Evolutionary conservation across 352 stramenopile genomes (phyloP).

Genomic region (Poterioochromonas sp.): DNA sequence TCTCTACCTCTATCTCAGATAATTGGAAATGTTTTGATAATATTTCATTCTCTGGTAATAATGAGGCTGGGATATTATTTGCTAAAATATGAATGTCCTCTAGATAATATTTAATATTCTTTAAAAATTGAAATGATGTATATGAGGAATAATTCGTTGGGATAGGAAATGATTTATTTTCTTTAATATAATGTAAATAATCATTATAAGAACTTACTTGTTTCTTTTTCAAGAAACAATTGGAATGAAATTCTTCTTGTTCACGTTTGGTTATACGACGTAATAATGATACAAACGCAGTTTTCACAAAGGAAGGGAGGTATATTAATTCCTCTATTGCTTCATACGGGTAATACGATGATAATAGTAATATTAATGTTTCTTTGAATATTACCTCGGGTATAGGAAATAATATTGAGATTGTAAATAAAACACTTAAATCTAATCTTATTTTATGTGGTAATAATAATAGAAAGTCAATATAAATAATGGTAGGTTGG

Average conservation of each 20-base stretch:
- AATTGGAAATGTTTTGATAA: not conserved
- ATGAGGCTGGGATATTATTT: not conserved
- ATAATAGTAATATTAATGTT: not conserved
- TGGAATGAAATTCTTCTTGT: not conserved
- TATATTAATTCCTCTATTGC: not conserved
- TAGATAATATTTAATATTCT: not conserved
- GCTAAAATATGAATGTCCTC: not conserved
- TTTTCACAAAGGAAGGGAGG: not conserved
- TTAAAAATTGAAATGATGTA: not conserved
- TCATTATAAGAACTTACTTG: not conserved
- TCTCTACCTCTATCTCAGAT: not conserved
- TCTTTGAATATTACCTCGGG: not conserved
- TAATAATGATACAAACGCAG: not conserved
- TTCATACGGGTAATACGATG: not conserved
- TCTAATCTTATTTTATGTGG: constrained; percentile 4
- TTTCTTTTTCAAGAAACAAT: not conserved
- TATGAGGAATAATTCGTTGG: not conserved
- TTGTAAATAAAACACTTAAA: constrained; percentile 10
- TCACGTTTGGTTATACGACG: not conserved
- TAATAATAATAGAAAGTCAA: not conserved
- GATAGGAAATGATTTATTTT: not conserved
- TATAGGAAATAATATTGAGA: not conserved
- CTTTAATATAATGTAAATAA: not conserved
- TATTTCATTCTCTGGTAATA: not conserved
- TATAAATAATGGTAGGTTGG: not conserved